phyloP scores from a whole-genome alignment of 768 basidiomycete genomes.

The Amanita jacksonii region DNA sequence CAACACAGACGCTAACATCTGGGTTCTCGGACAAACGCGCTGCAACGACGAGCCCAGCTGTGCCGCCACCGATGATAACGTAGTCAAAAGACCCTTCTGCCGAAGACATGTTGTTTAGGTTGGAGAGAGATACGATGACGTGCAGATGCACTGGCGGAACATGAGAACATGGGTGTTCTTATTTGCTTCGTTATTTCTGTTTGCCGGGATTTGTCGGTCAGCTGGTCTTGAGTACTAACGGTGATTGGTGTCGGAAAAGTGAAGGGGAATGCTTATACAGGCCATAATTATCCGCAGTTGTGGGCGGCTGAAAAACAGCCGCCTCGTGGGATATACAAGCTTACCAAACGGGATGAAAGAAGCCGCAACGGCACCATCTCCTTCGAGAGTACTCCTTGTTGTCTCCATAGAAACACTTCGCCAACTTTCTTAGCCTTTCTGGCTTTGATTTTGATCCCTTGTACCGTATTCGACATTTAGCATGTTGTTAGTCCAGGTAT shows the following conservation, averaged over 20 bases:
- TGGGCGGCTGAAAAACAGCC: too few relatives aligned
- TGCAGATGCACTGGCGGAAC: too few relatives aligned
- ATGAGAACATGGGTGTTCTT: too few relatives aligned
- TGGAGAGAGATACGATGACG: neutral
- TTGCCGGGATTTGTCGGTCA: neutral
- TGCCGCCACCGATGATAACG: constrained; percentile 29
- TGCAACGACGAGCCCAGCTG: constrained; percentile 24
- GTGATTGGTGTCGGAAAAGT: neutral
- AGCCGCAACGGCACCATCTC: neutral
- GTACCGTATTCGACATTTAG: too few relatives aligned
- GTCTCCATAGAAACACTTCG: constrained; percentile 1
- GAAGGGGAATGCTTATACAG: neutral
- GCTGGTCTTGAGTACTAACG: neutral
- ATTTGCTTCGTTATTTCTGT: neutral
- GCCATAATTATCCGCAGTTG: neutral
- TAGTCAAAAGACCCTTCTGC: constrained; percentile 40
- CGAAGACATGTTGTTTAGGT: constrained; percentile 9
- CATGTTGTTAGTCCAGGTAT: too few relatives aligned
- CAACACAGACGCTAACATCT: constrained; percentile 25
- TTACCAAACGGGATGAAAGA: neutral
- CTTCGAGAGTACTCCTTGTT: neutral
- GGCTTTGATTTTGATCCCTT: neutral
- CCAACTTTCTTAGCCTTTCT: too few relatives aligned
- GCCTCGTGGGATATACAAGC: neutral
- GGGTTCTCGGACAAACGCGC: constrained; percentile 26